Evolutionary conservation across 2,329 filamentous ascomycete genomes (phyloP), one percentile per base, ranked within the genome.

Genomic region (Aspergillus bombycis): DNA sequence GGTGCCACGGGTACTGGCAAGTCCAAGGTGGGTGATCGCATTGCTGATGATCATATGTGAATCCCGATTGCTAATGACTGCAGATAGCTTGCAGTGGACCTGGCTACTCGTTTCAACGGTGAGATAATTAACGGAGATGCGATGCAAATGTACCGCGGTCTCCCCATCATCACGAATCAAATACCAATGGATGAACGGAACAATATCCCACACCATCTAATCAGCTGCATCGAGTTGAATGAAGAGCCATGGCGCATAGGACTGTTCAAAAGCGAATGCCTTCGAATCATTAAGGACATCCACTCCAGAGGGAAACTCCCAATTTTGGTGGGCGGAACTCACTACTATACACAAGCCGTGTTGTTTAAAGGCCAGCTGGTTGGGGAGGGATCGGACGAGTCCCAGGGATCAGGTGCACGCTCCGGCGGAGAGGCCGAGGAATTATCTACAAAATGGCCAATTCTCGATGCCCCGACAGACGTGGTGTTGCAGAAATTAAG

Each of bases 91-190:
- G 95, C 95, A 10, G 90, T 99, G 46, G 92, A 97, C 67, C 81
- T 99, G 58, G 95, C 96, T 1, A 84, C 84, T 48, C 87, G 85
- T 26, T 94, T 93, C 79, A 89, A 95, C 77, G 95, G 96, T 74
- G 95, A 99, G 78, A 87, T 99, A 58, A 93, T 99, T 80, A 99
- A 99, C 75, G 92, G 92, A 54, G 95, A 99, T 83, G 95, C 95
- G 45, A 97, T 99, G 93, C 95, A 99, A 77, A 89, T 99, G 80
- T 99, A 99, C 77, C 86, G 87, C 59, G 95, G 95, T 3, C 82
- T 99, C 50, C 93, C 95, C 6, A 90, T 98, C 67, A 94, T 98
- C 70, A 99, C 95, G 30, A 99, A 99, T 78, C 96, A 98, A 76
- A 91, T 98, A 63, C 87, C 91, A 0, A 58, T 74, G 0, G 84